Conservation (phyloP, 2,329 filamentous ascomycete genomes). For the Parascedosporium putredinis region DNA sequence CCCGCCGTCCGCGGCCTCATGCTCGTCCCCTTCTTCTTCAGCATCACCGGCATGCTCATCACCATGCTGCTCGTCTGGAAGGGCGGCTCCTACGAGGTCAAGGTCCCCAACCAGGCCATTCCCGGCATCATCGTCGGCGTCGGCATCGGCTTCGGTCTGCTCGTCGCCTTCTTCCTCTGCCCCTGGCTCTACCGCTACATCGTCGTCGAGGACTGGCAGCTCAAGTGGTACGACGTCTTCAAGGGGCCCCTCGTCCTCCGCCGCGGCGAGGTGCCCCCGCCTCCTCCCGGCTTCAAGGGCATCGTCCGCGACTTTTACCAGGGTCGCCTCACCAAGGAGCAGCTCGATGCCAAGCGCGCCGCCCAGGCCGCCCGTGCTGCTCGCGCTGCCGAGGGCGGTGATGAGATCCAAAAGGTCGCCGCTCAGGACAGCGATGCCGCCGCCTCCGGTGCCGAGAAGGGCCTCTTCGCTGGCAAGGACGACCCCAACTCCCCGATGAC, state of each 20-base stretch:
- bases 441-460: constrained; percentile 15
- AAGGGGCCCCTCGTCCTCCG: constrained; percentile 36
- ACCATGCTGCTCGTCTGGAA: constrained; percentile 53
- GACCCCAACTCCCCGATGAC: constrained; percentile 20
- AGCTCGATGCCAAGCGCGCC: constrained; percentile 27
- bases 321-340: constrained; percentile 35
- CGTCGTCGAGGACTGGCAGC: constrained; percentile 43
- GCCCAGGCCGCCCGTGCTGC: constrained; percentile 9
- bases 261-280: constrained; percentile 9
- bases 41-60: constrained; percentile 41
- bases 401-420: neutral
- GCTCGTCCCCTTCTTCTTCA: constrained; percentile 48
- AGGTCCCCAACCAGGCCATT: constrained; percentile 21
- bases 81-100: constrained; percentile 33
- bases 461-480: constrained; percentile 14
- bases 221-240: constrained; percentile 40
- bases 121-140: constrained; percentile 38
- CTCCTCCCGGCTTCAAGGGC: constrained; percentile 20
- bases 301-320: constrained; percentile 37
- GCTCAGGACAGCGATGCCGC: constrained; percentile 16
- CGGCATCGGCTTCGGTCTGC: constrained; percentile 31
- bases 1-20: constrained; percentile 42
- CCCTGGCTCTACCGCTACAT: constrained; percentile 44
- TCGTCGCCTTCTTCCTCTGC: constrained; percentile 38
- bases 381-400: neutral